Base-by-base conservation (phyloP, 2,329 filamentous ascomycete species). In the Xylariomycetidae sp. region DNA sequence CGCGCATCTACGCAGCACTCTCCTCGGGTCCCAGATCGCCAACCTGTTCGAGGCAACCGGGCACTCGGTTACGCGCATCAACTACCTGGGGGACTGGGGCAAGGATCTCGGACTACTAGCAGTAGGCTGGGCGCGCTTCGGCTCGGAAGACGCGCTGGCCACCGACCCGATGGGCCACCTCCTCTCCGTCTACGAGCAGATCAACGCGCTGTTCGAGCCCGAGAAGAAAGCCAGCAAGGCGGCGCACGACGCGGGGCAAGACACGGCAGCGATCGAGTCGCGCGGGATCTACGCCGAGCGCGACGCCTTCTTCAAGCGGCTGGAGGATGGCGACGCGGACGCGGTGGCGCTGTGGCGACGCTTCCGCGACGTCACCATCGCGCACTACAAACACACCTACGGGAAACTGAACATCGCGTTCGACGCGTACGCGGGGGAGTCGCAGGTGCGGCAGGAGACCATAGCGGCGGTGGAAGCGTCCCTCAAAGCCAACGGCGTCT, bases 31-130 rank as follows among this genome's bases (percentile, higher is more conserved):
- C 2, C 84, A 82, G 50, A 57, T 85, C 17, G 64, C 77, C 3
- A 83, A 84, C 44, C 54, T 85, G 4, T 78, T 84, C 47, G 61
- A 77, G 43, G 65, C 62, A 8, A 76, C 76, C 39, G 82, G 80
- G 5, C 85, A 78, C 76, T 71, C 85, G 6, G 78, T 84, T 2
- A 57, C 75, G 18, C 68, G 74, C 17, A 73, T 85, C 64, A 85
- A 85, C 55, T 85, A 85, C 48, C 63, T 85, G 0, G 82, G 82
- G 5, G 82, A 86, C 48, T 85, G 82, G 81, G 82, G 82, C 2
- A 82, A 82, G 57, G 78, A 82, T 46, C 79, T 69, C 13, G 68
- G 68, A 23, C 66, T 85, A 1, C 62, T 85, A 18, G 76, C 76
- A 1, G 67, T 82, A 10, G 82, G 79, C 0, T 85, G 78, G 57